Base-by-base conservation (phyloP, 1,284 basidiomycete species). In the Naganishia sp. region DNA sequence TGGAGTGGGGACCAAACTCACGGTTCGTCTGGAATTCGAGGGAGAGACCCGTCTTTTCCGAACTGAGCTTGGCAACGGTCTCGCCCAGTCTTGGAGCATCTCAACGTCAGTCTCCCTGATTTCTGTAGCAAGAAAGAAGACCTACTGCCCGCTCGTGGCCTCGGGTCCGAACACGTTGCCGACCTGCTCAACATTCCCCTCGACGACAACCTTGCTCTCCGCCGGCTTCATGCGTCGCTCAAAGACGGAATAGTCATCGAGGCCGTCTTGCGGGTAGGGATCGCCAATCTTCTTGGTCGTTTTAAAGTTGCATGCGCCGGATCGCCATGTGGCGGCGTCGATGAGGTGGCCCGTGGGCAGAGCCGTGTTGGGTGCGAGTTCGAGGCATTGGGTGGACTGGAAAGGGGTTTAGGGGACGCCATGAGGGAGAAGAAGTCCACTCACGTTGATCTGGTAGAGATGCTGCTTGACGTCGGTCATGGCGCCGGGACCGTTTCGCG, bases 161-260 rank as follows among this genome's bases (percentile, higher is more conserved):
- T 61, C 58, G 7, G 9, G 32, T 0, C n/a, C 43, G 32, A 65
- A 56, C 13, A 55, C 53, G 23, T 65, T 55, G 39, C 64, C 54
- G 23, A 66, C 54, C 25, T 56, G 46, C 18, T 66, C 64, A 13
- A 46, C 54, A 15, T 39, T 47, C 17, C 55, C 64, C 11, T 53
- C 50, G 2, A 51, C 64, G 18, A 50, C 42, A 17, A 57, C 39
- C 52, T 55, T 55, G 63, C 52, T 55, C 28, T 65, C 63, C 32
- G 25, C 11, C 42, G 63, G 43, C 43, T 23, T 57, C 53, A 55
- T 42, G 31, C 46, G 52, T 32, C 62, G 54, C n/a, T 65, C 51
- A 45, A 68, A 68, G 23, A 68, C 56, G n/a, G 55, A 68, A 25
- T 55, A 68, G 53, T 68, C 67, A 42, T 68, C 67, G 18, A 63